Base-by-base conservation (phyloP, 2,329 filamentous ascomycete genomes). In the Cladophialophora exuberans region DNA sequence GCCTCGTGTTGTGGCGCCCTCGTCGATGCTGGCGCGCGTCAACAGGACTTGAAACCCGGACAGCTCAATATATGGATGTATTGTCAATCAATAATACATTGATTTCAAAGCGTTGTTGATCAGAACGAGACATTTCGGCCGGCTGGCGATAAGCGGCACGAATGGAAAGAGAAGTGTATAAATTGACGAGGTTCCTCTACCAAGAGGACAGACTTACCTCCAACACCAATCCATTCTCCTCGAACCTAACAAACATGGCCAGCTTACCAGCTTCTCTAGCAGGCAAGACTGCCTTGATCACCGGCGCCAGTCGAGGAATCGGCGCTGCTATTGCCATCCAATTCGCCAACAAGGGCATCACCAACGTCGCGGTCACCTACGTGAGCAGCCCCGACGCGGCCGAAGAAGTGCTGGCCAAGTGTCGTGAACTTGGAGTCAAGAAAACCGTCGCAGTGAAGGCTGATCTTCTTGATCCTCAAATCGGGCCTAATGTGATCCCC, bases 221-320 rank as follows among this genome's bases (percentile, higher is more conserved):
- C n/a, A n/a, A n/a, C n/a, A n/a, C n/a, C n/a, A n/a, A n/a, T n/a
- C n/a, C n/a, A n/a, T n/a, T n/a, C n/a, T n/a, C n/a, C n/a, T n/a
- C n/a, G n/a, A n/a, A n/a, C n/a, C n/a, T n/a, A n/a, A n/a, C n/a
- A n/a, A n/a, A n/a, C n/a, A n/a, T n/a, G n/a, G n/a, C n/a, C n/a
- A n/a, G n/a, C n/a, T n/a, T n/a, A n/a, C 3, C 39, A 42, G 10
- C 39, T 6, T 50, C 46, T n/a, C 35, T 50, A 5, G 33, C 22
- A 7, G 48, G 48, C 15, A 51, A 51, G 18, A 51, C 48, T 6
- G 48, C 48, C 11, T 28, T 51, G 10, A 23, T 51, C 17, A 51
- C 36, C 9, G 48, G 48, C 13, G 46, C 20, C 1, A 38, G 31
- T 13, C 56, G 57, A 11, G 65, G 62, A 23, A 54, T 67, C 42